Percentiles rank a stretch among this genome's conserved stretches.
Evolutionary conservation across 2,329 filamentous ascomycete species (phyloP).

Genomic region (Sarocladium oryzae): DNA sequence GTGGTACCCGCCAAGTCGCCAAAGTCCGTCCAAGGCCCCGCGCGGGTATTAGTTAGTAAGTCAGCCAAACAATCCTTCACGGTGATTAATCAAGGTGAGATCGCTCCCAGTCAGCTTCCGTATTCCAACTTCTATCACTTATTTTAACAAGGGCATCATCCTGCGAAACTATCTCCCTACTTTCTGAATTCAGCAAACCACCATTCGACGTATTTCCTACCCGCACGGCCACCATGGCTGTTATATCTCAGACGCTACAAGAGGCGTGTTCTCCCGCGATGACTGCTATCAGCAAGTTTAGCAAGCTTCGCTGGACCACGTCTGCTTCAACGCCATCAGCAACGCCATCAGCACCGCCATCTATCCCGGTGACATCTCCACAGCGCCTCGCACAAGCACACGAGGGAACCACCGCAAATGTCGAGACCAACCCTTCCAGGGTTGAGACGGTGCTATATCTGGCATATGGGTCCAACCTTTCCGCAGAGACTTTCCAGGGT

Average conservation of each 20-base stretch:
- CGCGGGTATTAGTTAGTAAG: too few species aligned
- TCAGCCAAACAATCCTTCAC: too few species aligned
- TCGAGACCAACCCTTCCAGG: slow-evolving; percentile 16
- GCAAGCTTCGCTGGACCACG: slow-evolving; percentile 18
- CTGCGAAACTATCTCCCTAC: too few species aligned
- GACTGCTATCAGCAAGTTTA: slow-evolving; percentile 20
- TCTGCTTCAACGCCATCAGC: slow-evolving; percentile 16
- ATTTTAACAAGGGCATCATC: too few species aligned
- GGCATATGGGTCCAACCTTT: slow-evolving; percentile 89
- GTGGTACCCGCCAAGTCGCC: too few species aligned
- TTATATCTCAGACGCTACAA: background rate
- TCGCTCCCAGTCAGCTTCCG: too few species aligned
- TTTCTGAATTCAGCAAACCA: too few species aligned
- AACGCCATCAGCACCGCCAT: slow-evolving; percentile 14
- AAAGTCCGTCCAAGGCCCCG: too few species aligned
- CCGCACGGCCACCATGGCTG: slow-evolving; percentile 2
- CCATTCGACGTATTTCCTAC: too few species aligned
- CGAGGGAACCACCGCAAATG: slow-evolving; percentile 13
- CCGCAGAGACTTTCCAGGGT: slow-evolving; percentile 71
- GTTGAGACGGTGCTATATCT: slow-evolving; percentile 63
- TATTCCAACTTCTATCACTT: too few species aligned
- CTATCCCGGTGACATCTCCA: slow-evolving; percentile 25
- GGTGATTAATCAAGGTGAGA: too few species aligned
- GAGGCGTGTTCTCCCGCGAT: slow-evolving; percentile 10
- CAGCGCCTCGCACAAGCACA: slow-evolving; percentile 22